Percentiles rank a stretch among this genome's conserved stretches.
Evolutionary conservation across 352 stramenopile species (phyloP).

Genomic region (Phytopythium aichiense): DNA sequence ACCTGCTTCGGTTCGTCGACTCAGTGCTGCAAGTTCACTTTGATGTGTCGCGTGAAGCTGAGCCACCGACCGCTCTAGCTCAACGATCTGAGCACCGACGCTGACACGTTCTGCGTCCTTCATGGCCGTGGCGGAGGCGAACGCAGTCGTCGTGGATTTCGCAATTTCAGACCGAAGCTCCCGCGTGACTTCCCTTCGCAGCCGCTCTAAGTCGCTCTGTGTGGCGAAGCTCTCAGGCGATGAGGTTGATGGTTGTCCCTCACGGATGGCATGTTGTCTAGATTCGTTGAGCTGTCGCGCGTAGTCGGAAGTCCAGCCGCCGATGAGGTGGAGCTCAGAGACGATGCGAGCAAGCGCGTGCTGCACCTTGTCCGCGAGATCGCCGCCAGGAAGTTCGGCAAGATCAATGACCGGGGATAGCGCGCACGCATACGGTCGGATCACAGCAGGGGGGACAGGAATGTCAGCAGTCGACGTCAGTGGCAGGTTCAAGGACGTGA

Average conservation of each 20-base stretch:
- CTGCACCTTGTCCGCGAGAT: slow-evolving; percentile 6
- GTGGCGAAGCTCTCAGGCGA: neutral
- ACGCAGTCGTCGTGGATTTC: neutral
- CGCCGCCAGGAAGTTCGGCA: neutral
- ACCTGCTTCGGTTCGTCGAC: neutral
- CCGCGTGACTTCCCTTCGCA: neutral
- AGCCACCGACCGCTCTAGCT: neutral
- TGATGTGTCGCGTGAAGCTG: neutral
- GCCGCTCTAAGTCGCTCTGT: neutral
- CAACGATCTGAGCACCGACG: neutral
- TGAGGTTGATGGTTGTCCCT: neutral
- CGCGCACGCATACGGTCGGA: slow-evolving; percentile 4
- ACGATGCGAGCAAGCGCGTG: slow-evolving; percentile 3
- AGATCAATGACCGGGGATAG: slow-evolving; percentile 1
- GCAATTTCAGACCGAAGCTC: slow-evolving; percentile 3
- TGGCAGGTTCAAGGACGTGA: too few species aligned
- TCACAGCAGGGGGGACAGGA: neutral
- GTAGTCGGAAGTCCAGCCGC: slow-evolving; percentile 3
- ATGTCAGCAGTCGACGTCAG: neutral
- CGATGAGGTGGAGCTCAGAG: slow-evolving; percentile 5
- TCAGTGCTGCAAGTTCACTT: neutral
- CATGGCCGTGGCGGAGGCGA: neutral
- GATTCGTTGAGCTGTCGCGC: neutral
- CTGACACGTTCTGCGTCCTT: neutral
- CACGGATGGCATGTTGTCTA: too few species aligned